Percentiles rank a stretch among this genome's conserved stretches.
These are phyloP conservation scores for Mycena venus DNA, from an alignment of 768 basidiomycete species.

Conservation along the genomic window DNA sequence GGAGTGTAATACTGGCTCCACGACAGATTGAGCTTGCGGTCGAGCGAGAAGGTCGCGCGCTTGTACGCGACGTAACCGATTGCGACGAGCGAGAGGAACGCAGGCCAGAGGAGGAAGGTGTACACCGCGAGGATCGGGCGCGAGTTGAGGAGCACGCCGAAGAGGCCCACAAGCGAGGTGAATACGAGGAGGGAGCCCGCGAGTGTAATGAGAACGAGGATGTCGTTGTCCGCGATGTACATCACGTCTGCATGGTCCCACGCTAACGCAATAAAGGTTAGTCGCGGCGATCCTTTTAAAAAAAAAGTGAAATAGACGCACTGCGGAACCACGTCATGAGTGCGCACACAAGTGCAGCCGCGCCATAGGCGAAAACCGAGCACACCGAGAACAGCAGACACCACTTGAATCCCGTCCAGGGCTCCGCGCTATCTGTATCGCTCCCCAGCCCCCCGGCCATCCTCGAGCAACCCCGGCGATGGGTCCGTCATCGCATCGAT, in stretches of 20 bases:
- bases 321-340: conserved; percentile 73
- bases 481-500: background rate
- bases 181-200: conserved; percentile 69
- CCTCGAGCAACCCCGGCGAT: conserved; percentile 39
- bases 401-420: conserved; percentile 79
- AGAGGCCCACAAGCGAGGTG: conserved; percentile 70
- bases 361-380: conserved; percentile 68
- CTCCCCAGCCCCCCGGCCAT: conserved; percentile 52
- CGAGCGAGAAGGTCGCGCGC: conserved; percentile 69
- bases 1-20: conserved; percentile 77
- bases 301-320: conserved; percentile 42
- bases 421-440: conserved; percentile 51
- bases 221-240: conserved; percentile 69
- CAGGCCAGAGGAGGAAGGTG: conserved; percentile 76
- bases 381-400: conserved; percentile 67
- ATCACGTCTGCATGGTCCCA: conserved; percentile 76
- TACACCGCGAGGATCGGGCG: conserved; percentile 78
- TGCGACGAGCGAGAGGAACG: conserved; percentile 66
- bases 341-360: conserved; percentile 62
- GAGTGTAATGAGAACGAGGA: conserved; percentile 69
- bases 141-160: conserved; percentile 74
- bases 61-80: conserved; percentile 78
- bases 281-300: conserved; percentile 2
- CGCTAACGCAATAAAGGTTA: conserved; percentile 50
- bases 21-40: conserved; percentile 74